Evolutionary conservation across 306 rosid species (phyloP).

Genomic region (Begonia loranthoides): DNA sequence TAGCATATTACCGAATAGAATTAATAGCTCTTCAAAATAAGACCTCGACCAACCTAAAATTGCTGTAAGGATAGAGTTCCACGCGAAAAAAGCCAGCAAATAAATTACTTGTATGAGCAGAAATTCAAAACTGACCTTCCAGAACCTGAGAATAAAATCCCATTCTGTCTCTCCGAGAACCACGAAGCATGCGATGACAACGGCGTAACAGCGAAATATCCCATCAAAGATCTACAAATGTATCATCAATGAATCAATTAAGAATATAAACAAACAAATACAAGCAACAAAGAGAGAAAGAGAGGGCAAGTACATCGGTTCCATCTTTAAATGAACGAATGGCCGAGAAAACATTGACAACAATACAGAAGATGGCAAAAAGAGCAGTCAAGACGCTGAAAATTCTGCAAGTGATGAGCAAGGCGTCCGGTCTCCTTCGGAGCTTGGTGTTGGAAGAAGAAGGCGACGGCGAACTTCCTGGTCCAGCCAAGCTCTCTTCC

Average conservation of each 20-base stretch:
- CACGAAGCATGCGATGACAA: conserved; percentile 34
- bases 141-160: conserved; percentile 37
- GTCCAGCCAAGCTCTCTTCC: conserved; percentile 6
- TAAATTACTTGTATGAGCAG: too few species aligned
- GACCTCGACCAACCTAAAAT: too few species aligned
- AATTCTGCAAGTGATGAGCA: conserved; percentile 36
- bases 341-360: conserved; percentile 55
- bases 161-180: conserved; percentile 71
- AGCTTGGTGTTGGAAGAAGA: conserved; percentile 10
- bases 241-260: background rate
- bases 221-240: conserved; percentile 52
- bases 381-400: conserved; percentile 43
- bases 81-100: too few species aligned
- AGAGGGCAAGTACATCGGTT: conserved; percentile 32
- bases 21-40: too few species aligned
- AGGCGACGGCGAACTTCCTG: background rate
- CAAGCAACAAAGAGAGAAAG: background rate
- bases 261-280: background rate
- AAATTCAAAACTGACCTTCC: conserved; percentile 26
- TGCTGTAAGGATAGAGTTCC: too few species aligned
- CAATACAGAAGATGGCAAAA: conserved; percentile 46
- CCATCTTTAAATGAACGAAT: conserved; percentile 39
- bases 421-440: conserved; percentile 26
- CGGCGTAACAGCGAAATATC: conserved; percentile 70
- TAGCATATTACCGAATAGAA: too few species aligned